A percentile compares a stretch with the other conserved stretches of the same genome.
phyloP scores from a whole-genome alignment of 768 basidiomycete genomes.

The Leccinum obscurum region DNA sequence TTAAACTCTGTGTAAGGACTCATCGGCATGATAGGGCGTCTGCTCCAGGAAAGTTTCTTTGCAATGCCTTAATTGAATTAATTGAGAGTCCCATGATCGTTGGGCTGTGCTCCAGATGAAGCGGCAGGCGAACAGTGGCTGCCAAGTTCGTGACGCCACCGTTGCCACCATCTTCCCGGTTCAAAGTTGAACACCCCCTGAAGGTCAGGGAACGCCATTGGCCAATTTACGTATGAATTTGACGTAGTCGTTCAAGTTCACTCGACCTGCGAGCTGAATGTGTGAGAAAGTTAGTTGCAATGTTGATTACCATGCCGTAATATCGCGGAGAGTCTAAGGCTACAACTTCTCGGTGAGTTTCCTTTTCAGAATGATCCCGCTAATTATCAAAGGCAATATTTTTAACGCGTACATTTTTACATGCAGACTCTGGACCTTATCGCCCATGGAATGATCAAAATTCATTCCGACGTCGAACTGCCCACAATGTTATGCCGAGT shows the following conservation, averaged over 20 bases:
- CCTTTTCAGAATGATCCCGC: background rate
- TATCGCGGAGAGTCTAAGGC: background rate
- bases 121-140: background rate
- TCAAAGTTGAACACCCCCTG: conserved; percentile 13
- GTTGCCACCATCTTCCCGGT: conserved; percentile 1
- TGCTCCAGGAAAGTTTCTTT: background rate
- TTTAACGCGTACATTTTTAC: background rate
- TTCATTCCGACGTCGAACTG: background rate
- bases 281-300: background rate
- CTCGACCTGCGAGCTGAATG: background rate
- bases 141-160: background rate
- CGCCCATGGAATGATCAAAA: background rate
- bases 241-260: background rate
- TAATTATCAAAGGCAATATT: conserved; percentile 1
- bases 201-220: too few relatives aligned
- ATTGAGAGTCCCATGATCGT: background rate
- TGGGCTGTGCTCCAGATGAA: background rate
- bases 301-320: conserved; percentile 5
- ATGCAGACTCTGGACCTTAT: background rate
- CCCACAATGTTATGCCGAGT: too few relatives aligned
- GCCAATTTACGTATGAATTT: background rate
- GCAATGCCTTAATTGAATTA: background rate
- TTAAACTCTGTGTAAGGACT: background rate
- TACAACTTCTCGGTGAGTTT: background rate
- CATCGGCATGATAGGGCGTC: background rate